Base-by-base conservation (phyloP, 306 rosid genomes). In the Cucurbita moschata region DNA sequence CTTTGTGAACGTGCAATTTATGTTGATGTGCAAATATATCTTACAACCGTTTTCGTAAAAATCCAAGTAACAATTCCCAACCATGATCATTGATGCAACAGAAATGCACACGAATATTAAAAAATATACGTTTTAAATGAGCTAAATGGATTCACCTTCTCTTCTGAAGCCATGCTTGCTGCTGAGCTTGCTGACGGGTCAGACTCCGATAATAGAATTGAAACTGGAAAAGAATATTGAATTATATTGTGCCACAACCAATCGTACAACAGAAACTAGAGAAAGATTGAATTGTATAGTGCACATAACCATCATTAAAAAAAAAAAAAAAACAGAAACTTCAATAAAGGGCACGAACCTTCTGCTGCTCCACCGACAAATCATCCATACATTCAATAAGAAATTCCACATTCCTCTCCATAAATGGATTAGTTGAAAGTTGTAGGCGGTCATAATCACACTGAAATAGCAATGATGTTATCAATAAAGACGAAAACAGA, bases 101-200 rank as follows among this genome's bases (percentile, higher is more conserved):
- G 40, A 59, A 62, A 39, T 40, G 70, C 49, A 39, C 70, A n/a
- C 21, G 6, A 61, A 13, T 7, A 38, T 40, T 30, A 16, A 42
- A 19, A 65, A 65, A 44, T 65, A 37, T 15, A 13, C 18, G 7
- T 63, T 50, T 1, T 8, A 39, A 63, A 39, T 39, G 15, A 39
- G 14, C 50, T 1, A 39, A 16, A 7, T 4, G 18, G n/a, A 21
- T 21, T 64, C 76, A 94, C 98, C 97, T 94, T 86, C 98, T 91
- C 83, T 94, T 94, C 73, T 94, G 98, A 80, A 94, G 90, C 98
- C 98, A 94, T 67, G 95, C 95, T 83, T 89, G 97, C 84, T 94
- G 98, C 77, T 90, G 98, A 78, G 92, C 92, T 85, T 90, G 98
- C 82, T 87, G 97, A 57, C 98, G 96, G 14, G 97, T 86, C 82